These are phyloP conservation scores for Citrullus mucosospermus DNA, from an alignment of 306 rosid species.

Conservation along the genomic window DNA sequence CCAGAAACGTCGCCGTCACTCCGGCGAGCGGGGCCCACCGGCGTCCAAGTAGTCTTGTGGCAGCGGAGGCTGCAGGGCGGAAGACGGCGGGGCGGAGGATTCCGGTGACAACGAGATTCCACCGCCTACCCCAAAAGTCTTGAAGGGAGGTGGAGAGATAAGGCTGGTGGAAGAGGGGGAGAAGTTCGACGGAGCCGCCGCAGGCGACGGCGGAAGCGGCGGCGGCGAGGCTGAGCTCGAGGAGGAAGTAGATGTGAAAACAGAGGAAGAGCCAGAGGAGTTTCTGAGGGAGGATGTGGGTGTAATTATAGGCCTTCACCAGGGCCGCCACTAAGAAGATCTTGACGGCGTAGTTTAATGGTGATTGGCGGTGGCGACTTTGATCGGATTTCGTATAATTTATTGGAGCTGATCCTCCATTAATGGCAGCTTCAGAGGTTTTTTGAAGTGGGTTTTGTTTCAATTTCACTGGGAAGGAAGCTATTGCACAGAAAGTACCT, in stretches of 20 bases:
- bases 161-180: conserved; percentile 40
- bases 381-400: background rate
- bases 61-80: conserved; percentile 8
- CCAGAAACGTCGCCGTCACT: conserved; percentile 15
- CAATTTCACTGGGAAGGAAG: conserved; percentile 47
- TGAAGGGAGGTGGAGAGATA: conserved; percentile 43
- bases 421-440: background rate
- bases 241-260: conserved; percentile 28
- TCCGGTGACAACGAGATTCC: conserved; percentile 57
- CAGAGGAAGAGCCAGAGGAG: conserved; percentile 19
- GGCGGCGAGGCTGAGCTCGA: conserved; percentile 25
- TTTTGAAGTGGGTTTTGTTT: conserved; percentile 10
- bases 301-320: conserved; percentile 23
- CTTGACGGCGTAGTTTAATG: conserved; percentile 15
- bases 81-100: conserved; percentile 34
- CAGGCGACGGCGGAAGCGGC: conserved; percentile 20
- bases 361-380: background rate
- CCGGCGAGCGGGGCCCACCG: conserved; percentile 17
- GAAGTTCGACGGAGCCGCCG: conserved; percentile 31
- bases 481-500: conserved; percentile 20
- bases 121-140: conserved; percentile 59
- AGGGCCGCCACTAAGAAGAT: conserved; percentile 14
- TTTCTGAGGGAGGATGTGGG: conserved; percentile 22
- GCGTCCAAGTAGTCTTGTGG: background rate
- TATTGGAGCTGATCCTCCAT: background rate